Conservation (phyloP, 257 asterid genomes). For the Capsicum chinense region DNA sequence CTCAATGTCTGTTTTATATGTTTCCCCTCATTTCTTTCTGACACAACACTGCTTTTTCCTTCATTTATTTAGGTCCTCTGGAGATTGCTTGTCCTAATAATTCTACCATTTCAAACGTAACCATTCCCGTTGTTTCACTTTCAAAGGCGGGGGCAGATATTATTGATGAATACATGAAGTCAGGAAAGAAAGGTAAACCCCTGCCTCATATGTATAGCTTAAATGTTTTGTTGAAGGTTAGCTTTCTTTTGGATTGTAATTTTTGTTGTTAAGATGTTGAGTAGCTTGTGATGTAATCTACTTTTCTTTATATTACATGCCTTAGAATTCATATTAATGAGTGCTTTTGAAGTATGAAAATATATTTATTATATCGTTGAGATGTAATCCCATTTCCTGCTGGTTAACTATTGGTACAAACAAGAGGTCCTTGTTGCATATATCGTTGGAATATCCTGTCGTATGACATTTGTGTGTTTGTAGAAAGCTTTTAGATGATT, state of each 20-base stretch:
- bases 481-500: constrained; percentile 28
- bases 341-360: constrained; percentile 9
- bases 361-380: not conserved
- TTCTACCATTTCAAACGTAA: constrained; percentile 55
- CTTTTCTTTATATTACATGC: not conserved
- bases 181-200: constrained; percentile 60
- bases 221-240: not conserved
- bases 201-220: not conserved
- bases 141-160: constrained; percentile 80
- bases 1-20: constrained; percentile 9
- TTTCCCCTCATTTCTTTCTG: constrained; percentile 18
- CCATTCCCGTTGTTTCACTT: constrained; percentile 78
- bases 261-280: constrained; percentile 23
- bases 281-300: constrained; percentile 9
- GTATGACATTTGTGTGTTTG: not conserved
- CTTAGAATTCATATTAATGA: not conserved
- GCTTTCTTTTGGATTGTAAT: constrained; percentile 23
- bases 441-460: not conserved
- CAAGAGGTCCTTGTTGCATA: constrained; percentile 14
- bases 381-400: constrained; percentile 13
- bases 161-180: constrained; percentile 59
- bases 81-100: constrained; percentile 84
- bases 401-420: not conserved
- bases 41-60: constrained; percentile 35
- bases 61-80: constrained; percentile 60